Evolutionary conservation across 1,284 basidiomycete species (phyloP), one percentile per base, ranked within the genome.

Genomic region (Sparassis latifolia): DNA sequence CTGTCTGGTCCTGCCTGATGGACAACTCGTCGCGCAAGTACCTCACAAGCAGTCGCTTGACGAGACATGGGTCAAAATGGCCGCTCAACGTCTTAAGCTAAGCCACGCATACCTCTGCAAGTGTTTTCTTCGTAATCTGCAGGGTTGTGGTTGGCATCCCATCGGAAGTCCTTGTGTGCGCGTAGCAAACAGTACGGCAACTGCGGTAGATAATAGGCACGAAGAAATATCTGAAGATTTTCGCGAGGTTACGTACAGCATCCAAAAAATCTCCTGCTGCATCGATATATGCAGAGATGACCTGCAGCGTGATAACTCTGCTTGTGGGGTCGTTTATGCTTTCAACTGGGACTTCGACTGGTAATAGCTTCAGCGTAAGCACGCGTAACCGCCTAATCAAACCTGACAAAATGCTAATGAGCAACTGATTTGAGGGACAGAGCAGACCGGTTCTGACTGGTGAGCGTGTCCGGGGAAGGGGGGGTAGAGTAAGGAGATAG

Each of bases 81-180:
- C 5, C 3, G n/a, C 41, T 32, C 28, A 42, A 10, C 5, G 30
- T 30, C 28, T 39, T 29, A 49, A n/a, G 40, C 3, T 20, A 43
- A 31, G 46, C 28, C 9, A 28, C 51, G 56, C 75, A 37, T 66
- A 88, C 86, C 84, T 72, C 93, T 78, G 55, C 85, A 82, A 38
- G 79, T 62, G 59, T 92, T 92, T 71, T 97, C 94, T 51, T 84
- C 92, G 61, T 86, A 90, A 63, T 96, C 89, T 5, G 91, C 86
- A 37, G 85, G 76, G 63, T 89, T 79, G 47, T 79, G 74, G 55
- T 82, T 78, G 4, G 86, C 84, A 63, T 89, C 86, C 68, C 75
- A 79, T 65, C 89, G 76, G 58, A 95, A 95, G 50, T 86, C 80
- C 27, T 82, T 80, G 49, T 85, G 77, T 0, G 92, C 89, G 43